Evolutionary conservation across 306 rosid genomes (phyloP), one percentile per base, ranked within the genome.

Genomic region (peach (Prunus persica)): DNA sequence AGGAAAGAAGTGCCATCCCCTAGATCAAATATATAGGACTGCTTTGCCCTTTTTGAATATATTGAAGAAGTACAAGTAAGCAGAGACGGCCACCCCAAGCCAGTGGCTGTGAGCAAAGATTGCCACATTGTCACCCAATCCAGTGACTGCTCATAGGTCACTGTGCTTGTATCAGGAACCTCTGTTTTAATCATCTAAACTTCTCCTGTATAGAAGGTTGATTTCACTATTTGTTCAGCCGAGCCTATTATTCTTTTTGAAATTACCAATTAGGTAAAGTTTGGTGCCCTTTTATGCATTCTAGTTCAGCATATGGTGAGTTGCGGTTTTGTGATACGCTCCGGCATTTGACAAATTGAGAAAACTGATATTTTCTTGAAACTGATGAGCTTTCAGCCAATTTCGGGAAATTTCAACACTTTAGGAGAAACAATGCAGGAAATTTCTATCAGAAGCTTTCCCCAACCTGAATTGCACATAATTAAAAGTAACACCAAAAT

Each of bases 121-220:
- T 30, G 41, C 75, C 49, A 63, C 67, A 61, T 27, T 27, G 34
- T 27, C 19, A 27, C 22, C 22, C 22, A 71, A 22, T 14, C 65
- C 51, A 38, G 22, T 55, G 76, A 41, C 56, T n/a, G 34, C 52
- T n/a, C 65, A 71, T 41, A 71, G 65, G 75, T n/a, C 27, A 55
- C 52, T 0, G 25, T 11, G 63, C 62, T 46, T 70, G 58, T 69
- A 49, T 69, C 18, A 50, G 49, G 47, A 56, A 70, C 47, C 22
- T 11, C 62, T 32, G 3, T 34, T 71, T 4, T 20, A 16, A 34
- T 65, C 49, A 55, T 34, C 52, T 28, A 71, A 70, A 71, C 38
- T 14, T 65, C 27, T 65, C 22, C 34, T 10, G 6, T 15, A 63
- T 30, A 63, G 43, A 6, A 1, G 61, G 28, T 47, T 5, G 24